Conservation (phyloP, 495 filamentous ascomycete species). For the Neurospora terricola region DNA sequence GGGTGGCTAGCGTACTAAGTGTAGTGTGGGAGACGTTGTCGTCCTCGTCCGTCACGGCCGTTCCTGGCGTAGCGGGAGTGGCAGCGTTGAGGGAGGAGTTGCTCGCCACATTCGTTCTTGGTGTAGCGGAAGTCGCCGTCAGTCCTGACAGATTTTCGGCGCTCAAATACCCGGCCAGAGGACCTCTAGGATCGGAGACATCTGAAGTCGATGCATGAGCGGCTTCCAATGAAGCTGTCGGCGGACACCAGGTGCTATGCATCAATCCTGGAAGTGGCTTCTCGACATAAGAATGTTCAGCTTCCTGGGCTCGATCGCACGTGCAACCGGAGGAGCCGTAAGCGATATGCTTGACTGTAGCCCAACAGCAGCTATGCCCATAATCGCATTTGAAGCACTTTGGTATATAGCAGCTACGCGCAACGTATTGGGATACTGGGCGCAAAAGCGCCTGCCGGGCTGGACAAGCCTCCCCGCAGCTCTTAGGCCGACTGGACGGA, state of each 20-base stretch:
- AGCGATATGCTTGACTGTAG: not conserved
- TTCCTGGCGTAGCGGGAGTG: not conserved
- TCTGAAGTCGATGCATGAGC: not conserved
- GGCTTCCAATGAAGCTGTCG: not conserved
- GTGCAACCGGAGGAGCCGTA: not conserved
- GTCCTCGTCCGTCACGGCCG: not conserved
- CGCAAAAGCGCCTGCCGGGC: not conserved
- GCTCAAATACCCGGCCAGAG: not conserved
- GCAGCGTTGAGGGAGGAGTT: not conserved
- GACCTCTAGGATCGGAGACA: not conserved
- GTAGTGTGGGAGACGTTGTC: not conserved
- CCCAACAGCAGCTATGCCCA: not conserved
- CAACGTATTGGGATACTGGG: not conserved
- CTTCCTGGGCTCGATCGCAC: not conserved
- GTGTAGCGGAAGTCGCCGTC: not conserved
- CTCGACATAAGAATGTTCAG: not conserved
- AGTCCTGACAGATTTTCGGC: not conserved
- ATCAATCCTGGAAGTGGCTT: not conserved
- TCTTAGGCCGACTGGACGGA: not conserved
- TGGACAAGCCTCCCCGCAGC: not conserved
- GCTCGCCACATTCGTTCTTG: not conserved
- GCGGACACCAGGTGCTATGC: not conserved
- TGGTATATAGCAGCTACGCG: not conserved
- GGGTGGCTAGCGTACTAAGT: not conserved
- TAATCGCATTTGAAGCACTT: not conserved